Base-by-base conservation (phyloP, 176 grass and related monocot genomes). In the Thalia dealbata region DNA sequence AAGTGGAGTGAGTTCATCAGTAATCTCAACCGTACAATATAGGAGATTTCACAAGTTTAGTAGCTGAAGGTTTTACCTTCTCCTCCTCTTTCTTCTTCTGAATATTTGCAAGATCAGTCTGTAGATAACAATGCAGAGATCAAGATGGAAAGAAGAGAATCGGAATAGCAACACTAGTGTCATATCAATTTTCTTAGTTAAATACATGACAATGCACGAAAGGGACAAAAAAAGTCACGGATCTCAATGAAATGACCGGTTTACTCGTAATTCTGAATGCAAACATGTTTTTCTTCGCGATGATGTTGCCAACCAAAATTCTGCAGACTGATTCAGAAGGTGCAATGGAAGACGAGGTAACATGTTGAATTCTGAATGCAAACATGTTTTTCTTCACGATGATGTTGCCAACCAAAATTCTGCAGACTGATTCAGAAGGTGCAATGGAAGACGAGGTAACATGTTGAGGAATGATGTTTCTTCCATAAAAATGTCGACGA, bases 61-160 rank as follows among this genome's bases (percentile, higher is more conserved):
- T 0, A 52, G 42, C 42, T 23, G 32, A 73, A 69, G 22, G 22
- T 19, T n/a, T 70, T 24, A 87, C 88, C 81, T 96, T 96, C 60
- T 91, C 81, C 77, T 96, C 92, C 0, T 96, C 92, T 78, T 96
- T 96, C 88, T 96, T 96, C 80, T 96, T 96, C 77, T 96, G 86
- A 73, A 96, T 42, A 58, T 91, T 86, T 0, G 79, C 86, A 50
- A 89, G 81, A 77, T 96, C 92, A 54, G 5, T 69, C 92, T 96
- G 72, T 62, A 85, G 11, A 38, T 58, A 58, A n/a, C 54, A 58
- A 58, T 22, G 19, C 8, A 9, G 21, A 58, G 1, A 58, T 4
- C 32, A 38, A 38, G 32, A 38, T 38, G 4, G 32, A n/a, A 19
- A n/a, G 0, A n/a, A 58, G 54, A n/a, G 19, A 58, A n/a, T n/a